Evolutionary conservation across 768 basidiomycete genomes (phyloP), one percentile per base, ranked within the genome.

Genomic region (Hygrophoropsis aurantiaca): DNA sequence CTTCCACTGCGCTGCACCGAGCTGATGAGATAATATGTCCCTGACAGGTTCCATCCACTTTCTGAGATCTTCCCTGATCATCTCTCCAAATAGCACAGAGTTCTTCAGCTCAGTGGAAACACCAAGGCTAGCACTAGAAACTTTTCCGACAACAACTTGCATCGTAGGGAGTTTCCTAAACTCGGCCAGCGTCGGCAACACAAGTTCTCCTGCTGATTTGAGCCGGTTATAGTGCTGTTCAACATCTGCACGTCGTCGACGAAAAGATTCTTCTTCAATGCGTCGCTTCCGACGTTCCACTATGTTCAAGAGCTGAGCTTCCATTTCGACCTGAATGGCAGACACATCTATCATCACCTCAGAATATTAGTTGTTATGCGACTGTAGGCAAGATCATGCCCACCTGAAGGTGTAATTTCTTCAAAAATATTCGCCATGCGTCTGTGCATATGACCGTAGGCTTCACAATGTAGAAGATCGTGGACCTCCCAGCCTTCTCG

Each of bases 1-100:
- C 53, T 69, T 77, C 82, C 82, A 86, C 46, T 49, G 54, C 0
- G 73, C 61, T 43, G 70, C 71, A 0, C 83, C 86, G 7, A 88
- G 58, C 9, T 71, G 54, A 4, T 52, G 60, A 10, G 73, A 73
- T 15, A 89, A 60, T 5, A 64, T 67, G 1, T 56, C 64, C 53
- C 69, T 74, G 3, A 79, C 78, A 0, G 64, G 58, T 6, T 66
- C 60, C 15, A 62, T 58, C 86, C 86, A 87, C 4, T 64, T 58
- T 4, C 62, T 58, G 16, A 87, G 49, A 44, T 85, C 72, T 13
- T 68, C 56, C 11, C 54, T 41, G 36, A 84, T 63, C 13, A 80
- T 61, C 3, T 67, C 59, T 1, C 42, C 50, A 3, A 74, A 66
- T 18, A 77, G 57, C 1, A 45, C 44, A 3, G 62, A 57, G 15